These are phyloP conservation scores for Umbelopsis sp. DNA, from an alignment of 192 early-diverging fungal species.

Conservation along the genomic window DNA sequence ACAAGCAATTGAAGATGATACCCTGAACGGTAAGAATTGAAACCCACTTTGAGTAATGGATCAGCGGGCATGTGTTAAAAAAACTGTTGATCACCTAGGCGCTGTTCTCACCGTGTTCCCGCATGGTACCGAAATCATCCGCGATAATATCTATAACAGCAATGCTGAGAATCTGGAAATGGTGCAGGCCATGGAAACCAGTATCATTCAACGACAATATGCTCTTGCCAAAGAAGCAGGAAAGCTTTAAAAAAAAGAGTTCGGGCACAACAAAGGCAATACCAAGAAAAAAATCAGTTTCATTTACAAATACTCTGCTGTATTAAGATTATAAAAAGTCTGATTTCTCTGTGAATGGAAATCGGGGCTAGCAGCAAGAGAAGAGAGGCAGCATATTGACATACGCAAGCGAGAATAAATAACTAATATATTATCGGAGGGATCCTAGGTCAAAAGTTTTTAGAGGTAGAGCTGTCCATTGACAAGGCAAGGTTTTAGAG, in stretches of 20 bases:
- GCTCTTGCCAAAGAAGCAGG: neutral
- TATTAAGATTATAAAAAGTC: too few species aligned
- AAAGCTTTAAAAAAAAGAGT: neutral
- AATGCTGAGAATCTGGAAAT: neutral
- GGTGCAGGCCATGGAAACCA: neutral
- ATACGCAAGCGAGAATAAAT: too few species aligned
- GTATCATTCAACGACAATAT: neutral
- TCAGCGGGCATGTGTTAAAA: neutral
- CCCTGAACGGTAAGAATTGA: conserved; percentile 5
- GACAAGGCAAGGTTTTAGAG: conserved; percentile 47
- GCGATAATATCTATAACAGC: neutral
- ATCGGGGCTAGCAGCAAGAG: too few species aligned
- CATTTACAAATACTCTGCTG: too few species aligned
- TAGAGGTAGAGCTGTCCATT: too few species aligned
- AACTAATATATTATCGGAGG: too few species aligned
- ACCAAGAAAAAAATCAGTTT: too few species aligned
- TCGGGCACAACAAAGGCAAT: too few species aligned
- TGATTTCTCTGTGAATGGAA: too few species aligned
- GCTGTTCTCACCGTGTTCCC: conserved; percentile 15
- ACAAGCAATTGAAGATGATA: conserved; percentile 2
- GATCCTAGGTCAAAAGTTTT: too few species aligned
- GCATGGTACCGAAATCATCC: neutral
- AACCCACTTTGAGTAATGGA: neutral
- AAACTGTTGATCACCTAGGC: neutral
- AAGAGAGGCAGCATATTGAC: too few species aligned